Percentiles rank a stretch among this genome's conserved stretches.
phyloP scores from a whole-genome alignment of 352 stramenopile species.

The Saprolegnia parasitica region DNA sequence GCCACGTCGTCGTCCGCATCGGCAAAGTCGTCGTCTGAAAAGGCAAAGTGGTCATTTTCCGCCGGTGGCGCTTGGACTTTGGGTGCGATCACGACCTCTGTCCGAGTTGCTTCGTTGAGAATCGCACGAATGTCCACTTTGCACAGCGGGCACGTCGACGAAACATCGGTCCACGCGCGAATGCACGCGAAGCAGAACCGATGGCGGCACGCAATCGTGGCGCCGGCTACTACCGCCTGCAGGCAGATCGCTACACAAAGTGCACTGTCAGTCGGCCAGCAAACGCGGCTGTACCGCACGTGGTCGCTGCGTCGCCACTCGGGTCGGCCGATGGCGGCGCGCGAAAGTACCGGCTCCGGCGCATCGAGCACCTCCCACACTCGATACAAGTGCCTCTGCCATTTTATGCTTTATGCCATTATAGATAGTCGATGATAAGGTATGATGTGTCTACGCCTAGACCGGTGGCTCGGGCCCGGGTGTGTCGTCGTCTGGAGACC shows the following conservation, averaged over 20 bases:
- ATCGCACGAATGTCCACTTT: neutral
- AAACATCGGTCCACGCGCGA: neutral
- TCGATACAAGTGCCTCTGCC: too few species aligned
- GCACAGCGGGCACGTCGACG: constrained; percentile 1
- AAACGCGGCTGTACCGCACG: neutral
- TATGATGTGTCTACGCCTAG: too few species aligned
- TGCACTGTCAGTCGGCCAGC: neutral
- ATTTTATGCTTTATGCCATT: too few species aligned
- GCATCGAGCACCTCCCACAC: neutral
- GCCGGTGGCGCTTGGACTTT: neutral
- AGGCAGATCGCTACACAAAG: constrained; percentile 4
- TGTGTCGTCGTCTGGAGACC: too few species aligned
- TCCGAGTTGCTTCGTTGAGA: neutral
- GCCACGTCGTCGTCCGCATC: neutral
- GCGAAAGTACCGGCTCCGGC: constrained; percentile 7
- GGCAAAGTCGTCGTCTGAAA: neutral
- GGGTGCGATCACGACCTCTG: neutral
- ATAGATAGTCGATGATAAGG: too few species aligned
- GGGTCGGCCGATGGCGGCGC: neutral
- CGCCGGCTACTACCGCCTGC: neutral
- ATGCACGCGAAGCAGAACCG: constrained; percentile 5
- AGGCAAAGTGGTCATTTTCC: neutral
- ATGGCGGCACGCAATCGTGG: constrained; percentile 2
- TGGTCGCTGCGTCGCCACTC: neutral
- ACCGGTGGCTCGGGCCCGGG: too few species aligned